These are phyloP conservation scores for Halophytophthora batemanensis DNA, from an alignment of 352 stramenopile species.

Conservation along the genomic window DNA sequence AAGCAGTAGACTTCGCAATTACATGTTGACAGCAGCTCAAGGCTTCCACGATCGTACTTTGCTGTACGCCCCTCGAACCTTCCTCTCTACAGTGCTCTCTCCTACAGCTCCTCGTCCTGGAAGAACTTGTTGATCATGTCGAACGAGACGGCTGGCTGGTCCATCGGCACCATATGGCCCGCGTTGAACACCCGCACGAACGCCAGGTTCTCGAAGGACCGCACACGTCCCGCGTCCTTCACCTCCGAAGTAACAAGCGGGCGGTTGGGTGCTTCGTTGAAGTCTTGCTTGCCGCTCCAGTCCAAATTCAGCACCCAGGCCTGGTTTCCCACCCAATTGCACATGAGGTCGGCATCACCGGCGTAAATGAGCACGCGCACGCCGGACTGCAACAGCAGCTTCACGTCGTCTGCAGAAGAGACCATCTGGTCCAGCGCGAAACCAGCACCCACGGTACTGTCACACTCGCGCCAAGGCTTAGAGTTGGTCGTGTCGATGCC, in stretches of 20 bases:
- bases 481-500: conserved; percentile 43
- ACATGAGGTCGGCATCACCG: conserved; percentile 98
- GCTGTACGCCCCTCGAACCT: no score
- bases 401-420: conserved; percentile 87
- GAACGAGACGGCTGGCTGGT: conserved; percentile 89
- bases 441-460: conserved; percentile 88
- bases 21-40: no score
- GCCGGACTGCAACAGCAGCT: conserved; percentile 71
- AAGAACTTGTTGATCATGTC: conserved; percentile 93
- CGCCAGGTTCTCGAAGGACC: conserved; percentile 66
- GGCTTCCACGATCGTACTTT: no score
- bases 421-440: conserved; percentile 95
- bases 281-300: conserved; percentile 88
- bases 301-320: conserved; percentile 92
- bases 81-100: no score
- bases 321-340: conserved; percentile 96
- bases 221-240: conserved; percentile 38
- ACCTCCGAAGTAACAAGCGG: conserved; percentile 24
- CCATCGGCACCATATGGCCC: conserved; percentile 93
- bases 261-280: conserved; percentile 56
- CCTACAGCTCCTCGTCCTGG: conserved; percentile 36
- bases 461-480: conserved; percentile 89
- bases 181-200: conserved; percentile 94
- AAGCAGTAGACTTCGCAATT: no score
- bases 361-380: conserved; percentile 86